Base-by-base conservation (phyloP, 768 basidiomycete species). In the Suillus paluster region DNA sequence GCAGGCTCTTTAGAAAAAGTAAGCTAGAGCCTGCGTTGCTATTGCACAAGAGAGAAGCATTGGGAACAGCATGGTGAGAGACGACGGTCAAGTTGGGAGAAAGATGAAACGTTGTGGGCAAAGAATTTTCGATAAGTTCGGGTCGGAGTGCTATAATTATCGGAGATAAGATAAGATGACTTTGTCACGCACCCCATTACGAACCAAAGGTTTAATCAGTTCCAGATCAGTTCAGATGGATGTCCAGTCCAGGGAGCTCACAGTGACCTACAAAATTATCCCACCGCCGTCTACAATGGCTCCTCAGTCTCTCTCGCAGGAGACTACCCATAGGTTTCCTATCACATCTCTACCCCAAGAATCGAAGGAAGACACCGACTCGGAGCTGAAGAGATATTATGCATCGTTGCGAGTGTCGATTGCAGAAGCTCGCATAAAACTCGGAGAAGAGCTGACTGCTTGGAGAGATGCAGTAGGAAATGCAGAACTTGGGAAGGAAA, bases 381-480 rank as follows among this genome's bases (percentile, higher is more conserved):
- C 38, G 15, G 53, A 58, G n/a, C 17, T 42, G 39, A 63, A 63
- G 42, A 38, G 4, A 27, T 89, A 87, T 68, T 91, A 91, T 61
- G 70, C 73, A 1, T 76, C 73, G 2, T 72, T 92, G 44, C 77
- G 80, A 62, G 73, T 66, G 6, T 78, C 85, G 21, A 77, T 92
- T 55, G 76, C 75, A 38, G 74, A 78, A 39, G 88, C 88, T 33
- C 85, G 79, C 64, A 78, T 77, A 46, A 76, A 79, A 33, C 66
- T 90, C 5, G 91, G 91, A 11, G 80, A 85, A 48, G 88, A 91
- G 65, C 71, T 93, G 72, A 92, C 91, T 0, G 80, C 72, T 6
- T 92, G 90, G 91, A 82, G 88, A 67, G 90, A 93, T 73, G 81
- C 82, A 7, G 86, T 92, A 5, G 89, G 90, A 14, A 88, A 82